Percentiles rank a stretch among this genome's conserved stretches.
These are phyloP conservation scores for Escallonia herrerae DNA, from an alignment of 129 eudicot species.

Conservation along the genomic window DNA sequence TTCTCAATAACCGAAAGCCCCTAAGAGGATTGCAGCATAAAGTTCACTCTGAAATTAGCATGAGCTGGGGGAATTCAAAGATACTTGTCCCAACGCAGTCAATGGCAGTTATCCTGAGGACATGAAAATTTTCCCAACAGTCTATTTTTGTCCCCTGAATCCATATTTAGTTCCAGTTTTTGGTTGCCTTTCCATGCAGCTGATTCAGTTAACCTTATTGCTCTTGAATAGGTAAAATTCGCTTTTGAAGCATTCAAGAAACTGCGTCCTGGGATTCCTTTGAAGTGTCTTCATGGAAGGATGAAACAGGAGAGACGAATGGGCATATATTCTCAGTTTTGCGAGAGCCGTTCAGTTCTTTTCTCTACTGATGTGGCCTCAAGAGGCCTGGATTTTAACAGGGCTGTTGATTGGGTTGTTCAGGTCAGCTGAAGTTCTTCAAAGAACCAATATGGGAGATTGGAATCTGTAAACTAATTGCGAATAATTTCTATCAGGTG, in stretches of 20 bases:
- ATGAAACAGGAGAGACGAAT: constrained; percentile 73
- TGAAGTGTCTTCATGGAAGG: constrained; percentile 90
- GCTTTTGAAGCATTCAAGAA: constrained; percentile 79
- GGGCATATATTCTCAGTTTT: constrained; percentile 62
- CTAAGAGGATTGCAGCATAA: background rate
- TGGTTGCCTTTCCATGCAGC: background rate
- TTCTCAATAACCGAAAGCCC: too few relatives aligned
- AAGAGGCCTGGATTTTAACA: constrained; percentile 89
- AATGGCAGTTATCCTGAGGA: too few relatives aligned
- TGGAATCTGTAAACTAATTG: background rate
- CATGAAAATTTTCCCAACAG: too few relatives aligned
- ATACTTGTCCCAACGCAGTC: too few relatives aligned
- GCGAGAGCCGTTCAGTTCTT: constrained; percentile 56
- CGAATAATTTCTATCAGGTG: constrained; percentile 29
- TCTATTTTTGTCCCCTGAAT: background rate
- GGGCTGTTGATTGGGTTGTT: constrained; percentile 98
- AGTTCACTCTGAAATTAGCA: too few relatives aligned
- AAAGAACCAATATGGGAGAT: background rate
- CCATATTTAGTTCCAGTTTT: background rate
- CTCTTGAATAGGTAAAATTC: constrained; percentile 54
- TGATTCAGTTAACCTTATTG: background rate
- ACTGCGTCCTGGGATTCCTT: constrained; percentile 90
- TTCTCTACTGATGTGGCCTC: constrained; percentile 82
- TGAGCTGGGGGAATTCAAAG: too few relatives aligned
- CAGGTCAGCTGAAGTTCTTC: constrained; percentile 43